Evolutionary conservation across 1,284 basidiomycete species (phyloP), one percentile per base, ranked within the genome.

Genomic region (Marasmius sp.): DNA sequence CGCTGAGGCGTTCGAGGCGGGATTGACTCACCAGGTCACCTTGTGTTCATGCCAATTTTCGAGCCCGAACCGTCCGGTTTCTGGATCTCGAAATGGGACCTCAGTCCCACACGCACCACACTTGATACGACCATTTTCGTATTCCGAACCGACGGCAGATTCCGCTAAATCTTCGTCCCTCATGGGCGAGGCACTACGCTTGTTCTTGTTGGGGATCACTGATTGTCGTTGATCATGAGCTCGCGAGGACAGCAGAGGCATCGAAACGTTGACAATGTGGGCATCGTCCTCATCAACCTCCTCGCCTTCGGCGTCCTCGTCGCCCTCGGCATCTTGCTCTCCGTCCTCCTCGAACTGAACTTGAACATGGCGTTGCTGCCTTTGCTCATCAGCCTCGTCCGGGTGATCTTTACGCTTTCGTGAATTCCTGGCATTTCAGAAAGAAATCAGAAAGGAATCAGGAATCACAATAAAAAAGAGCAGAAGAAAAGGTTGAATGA

Each of bases 41-140:
- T 82, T 81, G 72, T 91, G 89, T 6, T 83, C 80, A 55, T 90
- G 85, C 89, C 89, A 90, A 61, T 85, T 83, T 67, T 84, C 82
- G 54, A 86, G 74, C 49, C 87, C 88, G 71, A 90, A 89, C 6
- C 73, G 81, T 1, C 85, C 83, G 36, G 83, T 81, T 16, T 72
- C 71, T 60, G 84, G 84, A 71, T 91, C 86, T 41, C 87, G 79
- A 71, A 89, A 87, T 8, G 86, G 83, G 52, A 91, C 81, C 16
- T 78, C 74, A 36, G 79, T 75, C 10, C 83, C 81, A 69, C 89
- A 91, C 3, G 78, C 75, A 62, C 85, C 83, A 73, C 89, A 91
- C 58, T 81, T 79, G 63, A 91, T 83, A 58, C 81, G 81, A 10
- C 88, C 87, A 2, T 83, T 80, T 67, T 84, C 81, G 75, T 81